Conservation (phyloP, 345 rosid species). For the Gossypium sturtianum region DNA sequence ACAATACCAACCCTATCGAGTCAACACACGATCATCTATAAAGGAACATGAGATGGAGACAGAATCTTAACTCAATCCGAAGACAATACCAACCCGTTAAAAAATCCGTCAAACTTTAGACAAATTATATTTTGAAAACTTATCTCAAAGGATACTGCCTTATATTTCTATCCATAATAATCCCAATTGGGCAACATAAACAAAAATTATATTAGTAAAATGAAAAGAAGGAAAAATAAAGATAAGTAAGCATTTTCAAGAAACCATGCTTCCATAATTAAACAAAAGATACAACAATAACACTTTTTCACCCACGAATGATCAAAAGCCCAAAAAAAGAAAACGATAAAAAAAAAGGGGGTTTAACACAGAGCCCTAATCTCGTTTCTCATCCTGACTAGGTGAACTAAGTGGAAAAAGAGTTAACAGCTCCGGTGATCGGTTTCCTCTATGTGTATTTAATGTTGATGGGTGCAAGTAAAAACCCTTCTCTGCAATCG, state of each 20-base stretch:
- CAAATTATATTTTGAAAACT: too few species aligned
- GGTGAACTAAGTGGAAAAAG: constrained; percentile 31
- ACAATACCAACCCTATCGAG: too few species aligned
- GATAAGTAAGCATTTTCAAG: not conserved
- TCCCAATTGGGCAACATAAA: too few species aligned
- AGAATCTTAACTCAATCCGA: too few species aligned
- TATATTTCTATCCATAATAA: too few species aligned
- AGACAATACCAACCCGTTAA: too few species aligned
- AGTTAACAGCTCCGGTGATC: constrained; percentile 28
- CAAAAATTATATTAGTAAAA: too few species aligned
- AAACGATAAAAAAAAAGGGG: not conserved
- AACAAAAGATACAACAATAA: not conserved
- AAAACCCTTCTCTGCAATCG: constrained; percentile 29
- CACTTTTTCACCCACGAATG: not conserved
- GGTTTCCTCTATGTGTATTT: constrained; percentile 23
- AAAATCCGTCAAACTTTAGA: too few species aligned
- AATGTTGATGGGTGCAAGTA: constrained; percentile 30
- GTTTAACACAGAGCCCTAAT: constrained; percentile 11
- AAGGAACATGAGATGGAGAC: rapidly evolving
- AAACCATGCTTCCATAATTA: not conserved
- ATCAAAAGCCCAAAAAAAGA: not conserved
- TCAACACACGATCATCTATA: too few species aligned
- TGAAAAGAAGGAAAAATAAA: not conserved
- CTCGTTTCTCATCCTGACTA: constrained; percentile 9
- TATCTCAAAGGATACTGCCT: too few species aligned